Evolutionary conservation across 148 eudicot genomes (phyloP).

Genomic region (Camellia lanceoleosa): DNA sequence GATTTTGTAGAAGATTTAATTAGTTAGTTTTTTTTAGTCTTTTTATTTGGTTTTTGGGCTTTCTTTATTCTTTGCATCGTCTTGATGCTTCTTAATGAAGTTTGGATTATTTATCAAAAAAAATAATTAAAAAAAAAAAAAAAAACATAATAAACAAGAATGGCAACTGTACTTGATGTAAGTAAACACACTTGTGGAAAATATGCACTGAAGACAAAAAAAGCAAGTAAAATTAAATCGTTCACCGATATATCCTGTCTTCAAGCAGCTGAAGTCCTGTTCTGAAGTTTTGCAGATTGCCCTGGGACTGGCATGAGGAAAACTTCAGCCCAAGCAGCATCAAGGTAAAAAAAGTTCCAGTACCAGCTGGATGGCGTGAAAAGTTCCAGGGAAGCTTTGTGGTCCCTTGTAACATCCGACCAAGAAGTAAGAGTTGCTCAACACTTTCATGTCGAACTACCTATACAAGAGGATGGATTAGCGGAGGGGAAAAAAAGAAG

Average conservation of each 20-base stretch:
- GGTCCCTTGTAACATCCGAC: constrained; percentile 95
- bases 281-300: constrained; percentile 73
- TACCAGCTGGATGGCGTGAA: constrained; percentile 88
- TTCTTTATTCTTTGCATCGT: no score
- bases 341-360: constrained; percentile 89
- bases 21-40: no score
- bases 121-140: not conserved
- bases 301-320: constrained; percentile 82
- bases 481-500: not conserved
- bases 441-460: constrained; percentile 82
- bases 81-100: no score
- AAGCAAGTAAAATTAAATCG: constrained; percentile 1
- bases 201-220: not conserved
- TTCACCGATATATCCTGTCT: constrained; percentile 86
- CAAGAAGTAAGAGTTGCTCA: constrained; percentile 87
- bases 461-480: constrained; percentile 31
- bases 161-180: not conserved
- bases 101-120: no score
- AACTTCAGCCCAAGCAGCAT: constrained; percentile 95
- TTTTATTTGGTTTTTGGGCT: no score
- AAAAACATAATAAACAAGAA: not conserved
- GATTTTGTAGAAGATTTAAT: no score
- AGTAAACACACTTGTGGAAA: not conserved
- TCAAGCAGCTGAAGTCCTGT: constrained; percentile 91
- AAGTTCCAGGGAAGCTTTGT: constrained; percentile 84